Percentiles rank a stretch among this genome's conserved stretches.
Conservation (phyloP, 768 basidiomycete species). For the Trametes coccinea region DNA sequence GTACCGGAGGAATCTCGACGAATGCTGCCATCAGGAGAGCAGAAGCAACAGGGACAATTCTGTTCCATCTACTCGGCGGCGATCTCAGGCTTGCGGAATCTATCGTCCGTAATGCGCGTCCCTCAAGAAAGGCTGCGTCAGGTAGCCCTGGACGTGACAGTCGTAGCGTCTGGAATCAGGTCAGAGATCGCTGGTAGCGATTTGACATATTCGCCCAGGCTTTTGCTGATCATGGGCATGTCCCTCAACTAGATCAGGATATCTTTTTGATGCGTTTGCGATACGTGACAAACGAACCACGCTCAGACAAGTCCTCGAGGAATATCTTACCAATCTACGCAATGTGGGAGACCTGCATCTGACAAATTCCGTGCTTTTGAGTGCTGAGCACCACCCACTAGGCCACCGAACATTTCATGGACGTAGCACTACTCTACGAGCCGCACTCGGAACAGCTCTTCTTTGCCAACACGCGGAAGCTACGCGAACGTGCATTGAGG, state of each 20-base stretch:
- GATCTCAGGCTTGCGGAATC: background rate
- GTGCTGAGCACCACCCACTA: constrained; percentile 11
- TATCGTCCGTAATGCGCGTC: background rate
- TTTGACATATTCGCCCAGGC: too few species aligned
- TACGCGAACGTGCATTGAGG: background rate
- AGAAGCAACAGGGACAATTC: background rate
- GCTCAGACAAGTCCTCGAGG: constrained; percentile 32
- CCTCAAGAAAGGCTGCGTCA: constrained; percentile 1
- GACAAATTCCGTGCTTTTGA: background rate
- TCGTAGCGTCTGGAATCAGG: constrained; percentile 8
- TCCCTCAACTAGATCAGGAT: constrained; percentile 40
- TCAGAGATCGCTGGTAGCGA: background rate
- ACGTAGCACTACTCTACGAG: constrained; percentile 49
- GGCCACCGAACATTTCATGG: constrained; percentile 35
- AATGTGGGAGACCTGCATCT: constrained; percentile 28
- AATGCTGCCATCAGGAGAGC: too few species aligned
- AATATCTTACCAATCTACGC: constrained; percentile 42
- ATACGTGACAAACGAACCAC: constrained; percentile 34
- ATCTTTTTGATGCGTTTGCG: constrained; percentile 50
- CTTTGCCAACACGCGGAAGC: constrained; percentile 38
- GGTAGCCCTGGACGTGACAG: background rate
- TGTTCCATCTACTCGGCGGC: background rate
- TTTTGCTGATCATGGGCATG: background rate
- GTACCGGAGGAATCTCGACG: too few species aligned
- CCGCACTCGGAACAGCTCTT: constrained; percentile 51